Evolutionary conservation across 2,329 filamentous ascomycete species (phyloP).

Genomic region (Apiospora koreana): DNA sequence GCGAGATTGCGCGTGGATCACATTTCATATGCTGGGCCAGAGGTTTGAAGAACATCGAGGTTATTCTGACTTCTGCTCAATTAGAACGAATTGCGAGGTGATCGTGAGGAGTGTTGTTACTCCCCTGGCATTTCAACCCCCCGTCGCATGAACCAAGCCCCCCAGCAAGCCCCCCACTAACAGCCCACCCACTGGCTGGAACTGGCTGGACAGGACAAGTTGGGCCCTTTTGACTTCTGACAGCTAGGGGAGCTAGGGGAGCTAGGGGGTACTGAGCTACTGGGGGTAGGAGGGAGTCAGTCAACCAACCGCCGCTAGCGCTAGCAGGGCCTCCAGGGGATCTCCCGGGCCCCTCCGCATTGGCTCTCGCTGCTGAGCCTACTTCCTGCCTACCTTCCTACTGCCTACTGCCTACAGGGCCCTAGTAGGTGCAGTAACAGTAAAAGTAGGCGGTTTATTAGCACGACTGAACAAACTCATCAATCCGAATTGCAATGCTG

Average conservation of each 20-base stretch:
- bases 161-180: not conserved
- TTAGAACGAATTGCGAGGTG: not conserved
- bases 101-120: not conserved
- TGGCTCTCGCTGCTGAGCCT: not conserved
- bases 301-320: not conserved
- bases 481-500: not conserved
- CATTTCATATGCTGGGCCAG: not conserved
- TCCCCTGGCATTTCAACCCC: not conserved
- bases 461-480: not conserved
- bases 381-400: too few relatives aligned
- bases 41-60: not conserved
- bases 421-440: too few relatives aligned
- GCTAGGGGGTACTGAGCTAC: too few relatives aligned
- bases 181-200: not conserved
- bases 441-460: not conserved
- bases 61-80: not conserved
- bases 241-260: not conserved
- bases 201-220: not conserved
- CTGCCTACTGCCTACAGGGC: too few relatives aligned
- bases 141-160: constrained; percentile 5
- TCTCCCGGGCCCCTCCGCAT: not conserved
- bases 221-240: constrained; percentile 6
- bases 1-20: not conserved
- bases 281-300: too few relatives aligned
- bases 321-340: not conserved